Conservation (phyloP, 1,284 basidiomycete genomes). For the Moesziomyces antarcticus region DNA sequence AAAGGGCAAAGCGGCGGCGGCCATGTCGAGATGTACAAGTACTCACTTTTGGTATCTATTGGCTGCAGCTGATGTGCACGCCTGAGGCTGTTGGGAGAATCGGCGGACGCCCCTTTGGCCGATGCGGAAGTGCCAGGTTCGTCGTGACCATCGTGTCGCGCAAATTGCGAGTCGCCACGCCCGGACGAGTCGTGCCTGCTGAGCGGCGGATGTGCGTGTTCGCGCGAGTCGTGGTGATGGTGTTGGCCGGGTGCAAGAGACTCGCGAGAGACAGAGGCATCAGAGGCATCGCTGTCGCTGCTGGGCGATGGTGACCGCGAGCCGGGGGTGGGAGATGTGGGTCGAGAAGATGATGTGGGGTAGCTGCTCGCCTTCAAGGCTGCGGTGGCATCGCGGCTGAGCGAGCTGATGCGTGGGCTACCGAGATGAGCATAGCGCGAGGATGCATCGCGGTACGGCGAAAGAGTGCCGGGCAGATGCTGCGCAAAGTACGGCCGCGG, state of each 20-base stretch:
- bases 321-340: conserved; percentile 45
- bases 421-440: conserved; percentile 55
- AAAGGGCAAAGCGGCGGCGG: background rate
- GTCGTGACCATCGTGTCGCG: conserved; percentile 2
- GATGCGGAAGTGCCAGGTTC: conserved; percentile 2
- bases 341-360: conserved; percentile 59
- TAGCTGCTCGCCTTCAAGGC: conserved; percentile 50
- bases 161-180: conserved; percentile 12
- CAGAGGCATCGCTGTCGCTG: conserved; percentile 26
- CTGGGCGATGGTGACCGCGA: conserved; percentile 51
- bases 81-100: conserved; percentile 24
- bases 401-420: conserved; percentile 60
- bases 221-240: conserved; percentile 2
- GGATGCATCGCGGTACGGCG: conserved; percentile 62
- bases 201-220: conserved; percentile 9
- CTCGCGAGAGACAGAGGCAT: conserved; percentile 14
- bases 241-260: conserved; percentile 2
- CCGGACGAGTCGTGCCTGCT: conserved; percentile 21
- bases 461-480: conserved; percentile 55
- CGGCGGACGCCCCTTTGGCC: conserved; percentile 1
- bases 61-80: conserved; percentile 27
- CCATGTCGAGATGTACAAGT: background rate
- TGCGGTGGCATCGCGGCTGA: conserved; percentile 60
- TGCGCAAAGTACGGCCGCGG: conserved; percentile 54
- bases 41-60: conserved; percentile 54